Percentiles rank a stretch among this genome's conserved stretches.
Conservation (phyloP, 1,139 yeast genomes). For the Candida neerlandica region DNA sequence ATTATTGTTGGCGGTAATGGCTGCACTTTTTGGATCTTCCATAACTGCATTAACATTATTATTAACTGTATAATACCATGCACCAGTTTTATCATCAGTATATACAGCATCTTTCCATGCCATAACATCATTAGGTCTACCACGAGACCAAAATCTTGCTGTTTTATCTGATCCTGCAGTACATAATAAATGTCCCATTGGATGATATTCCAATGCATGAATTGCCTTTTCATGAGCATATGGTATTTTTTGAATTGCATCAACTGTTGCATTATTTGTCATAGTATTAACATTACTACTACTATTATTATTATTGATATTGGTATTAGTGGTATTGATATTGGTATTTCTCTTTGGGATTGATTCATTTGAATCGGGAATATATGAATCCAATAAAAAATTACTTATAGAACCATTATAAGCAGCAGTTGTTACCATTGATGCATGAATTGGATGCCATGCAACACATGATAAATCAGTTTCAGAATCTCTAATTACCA, state of each 20-base stretch:
- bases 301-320: conserved; percentile 21
- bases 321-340: conserved; percentile 6
- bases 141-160: conserved; percentile 93
- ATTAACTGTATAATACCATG: conserved; percentile 73
- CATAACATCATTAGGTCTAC: conserved; percentile 85
- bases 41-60: conserved; percentile 63
- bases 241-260: conserved; percentile 71
- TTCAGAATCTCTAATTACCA: conserved; percentile 75
- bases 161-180: conserved; percentile 94
- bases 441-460: conserved; percentile 92
- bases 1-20: neutral
- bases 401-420: conserved; percentile 87
- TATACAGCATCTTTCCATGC: conserved; percentile 79
- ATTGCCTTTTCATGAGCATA: conserved; percentile 94
- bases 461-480: conserved; percentile 83
- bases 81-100: conserved; percentile 68
- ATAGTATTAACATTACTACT: no score
- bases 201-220: conserved; percentile 89
- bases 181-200: conserved; percentile 86
- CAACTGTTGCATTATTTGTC: no score
- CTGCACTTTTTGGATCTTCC: conserved; percentile 29
- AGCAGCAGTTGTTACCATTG: conserved; percentile 81
- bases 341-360: conserved; percentile 19
- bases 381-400: conserved; percentile 64
- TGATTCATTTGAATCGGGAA: conserved; percentile 28